These are phyloP conservation scores for Vitis riparia DNA, from an alignment of 164 flowering plant genomes.

Conservation along the genomic window DNA sequence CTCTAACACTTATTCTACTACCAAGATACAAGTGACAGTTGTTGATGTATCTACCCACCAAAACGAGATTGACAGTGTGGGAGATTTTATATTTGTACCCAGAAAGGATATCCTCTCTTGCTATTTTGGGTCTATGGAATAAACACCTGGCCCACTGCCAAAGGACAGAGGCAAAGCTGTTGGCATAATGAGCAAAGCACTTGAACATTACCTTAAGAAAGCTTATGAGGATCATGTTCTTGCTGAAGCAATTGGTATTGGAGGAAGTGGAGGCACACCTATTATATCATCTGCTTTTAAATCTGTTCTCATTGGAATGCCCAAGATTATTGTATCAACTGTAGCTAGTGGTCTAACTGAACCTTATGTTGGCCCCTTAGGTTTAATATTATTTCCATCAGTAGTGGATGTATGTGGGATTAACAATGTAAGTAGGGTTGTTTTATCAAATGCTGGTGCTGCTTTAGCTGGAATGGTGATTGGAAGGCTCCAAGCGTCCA, in stretches of 20 bases:
- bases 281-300: constrained; percentile 64
- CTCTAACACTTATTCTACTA: constrained; percentile 25
- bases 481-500: too few relatives aligned
- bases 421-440: constrained; percentile 67
- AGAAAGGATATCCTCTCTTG: too few relatives aligned
- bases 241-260: constrained; percentile 80
- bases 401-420: constrained; percentile 93
- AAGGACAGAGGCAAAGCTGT: constrained; percentile 82
- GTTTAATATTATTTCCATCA: constrained; percentile 80
- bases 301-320: constrained; percentile 78
- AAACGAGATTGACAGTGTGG: constrained; percentile 20
- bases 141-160: constrained; percentile 34
- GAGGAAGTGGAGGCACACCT: constrained; percentile 94
- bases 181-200: constrained; percentile 63
- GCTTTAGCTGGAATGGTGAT: constrained; percentile 86
- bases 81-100: too few relatives aligned
- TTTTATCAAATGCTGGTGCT: constrained; percentile 84
- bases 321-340: constrained; percentile 83
- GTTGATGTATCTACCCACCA: constrained; percentile 75
- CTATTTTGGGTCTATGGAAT: neutral
- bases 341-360: constrained; percentile 90
- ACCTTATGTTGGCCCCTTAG: constrained; percentile 74
- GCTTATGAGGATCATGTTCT: constrained; percentile 40
- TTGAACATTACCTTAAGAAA: too few relatives aligned
- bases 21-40: constrained; percentile 52